Evolutionary conservation across 2,329 filamentous ascomycete species (phyloP).

Genomic region (Nakataea oryzae): DNA sequence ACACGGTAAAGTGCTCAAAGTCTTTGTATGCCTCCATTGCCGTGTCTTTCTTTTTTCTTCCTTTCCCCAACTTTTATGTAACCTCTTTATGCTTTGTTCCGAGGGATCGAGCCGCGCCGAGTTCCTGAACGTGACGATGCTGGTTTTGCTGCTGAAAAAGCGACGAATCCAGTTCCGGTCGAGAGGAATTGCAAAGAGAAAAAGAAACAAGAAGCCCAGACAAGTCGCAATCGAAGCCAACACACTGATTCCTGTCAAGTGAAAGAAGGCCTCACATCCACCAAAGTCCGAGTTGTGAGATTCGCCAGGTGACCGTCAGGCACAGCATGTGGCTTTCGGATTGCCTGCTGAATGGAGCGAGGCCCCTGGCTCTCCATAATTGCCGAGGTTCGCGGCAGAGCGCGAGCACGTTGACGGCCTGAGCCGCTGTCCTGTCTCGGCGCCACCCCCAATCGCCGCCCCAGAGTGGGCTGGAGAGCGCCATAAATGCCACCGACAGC

Average conservation of each 20-base stretch:
- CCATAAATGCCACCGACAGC: too few relatives aligned
- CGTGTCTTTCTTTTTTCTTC: background rate
- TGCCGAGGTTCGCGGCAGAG: background rate
- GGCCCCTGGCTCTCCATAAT: background rate
- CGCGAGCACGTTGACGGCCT: too few relatives aligned
- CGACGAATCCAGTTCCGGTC: too few relatives aligned
- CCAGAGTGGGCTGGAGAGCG: too few relatives aligned
- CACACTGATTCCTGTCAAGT: background rate
- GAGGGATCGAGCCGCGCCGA: too few relatives aligned
- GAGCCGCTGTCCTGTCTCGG: too few relatives aligned
- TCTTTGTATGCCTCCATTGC: background rate
- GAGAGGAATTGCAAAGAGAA: background rate
- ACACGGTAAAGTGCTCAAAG: conserved; percentile 21
- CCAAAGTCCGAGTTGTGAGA: background rate
- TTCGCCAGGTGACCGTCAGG: background rate
- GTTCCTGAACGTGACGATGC: too few relatives aligned
- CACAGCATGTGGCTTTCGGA: background rate
- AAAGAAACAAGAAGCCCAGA: background rate
- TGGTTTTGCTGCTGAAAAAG: too few relatives aligned
- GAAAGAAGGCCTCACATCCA: background rate
- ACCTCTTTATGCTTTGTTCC: background rate
- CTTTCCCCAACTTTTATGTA: background rate
- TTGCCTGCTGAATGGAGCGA: background rate
- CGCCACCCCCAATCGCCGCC: too few relatives aligned
- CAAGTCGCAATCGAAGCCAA: background rate